Percentiles rank a stretch among this genome's conserved stretches.
Conservation (phyloP, 768 basidiomycete species). For the Mycena vitilis region DNA sequence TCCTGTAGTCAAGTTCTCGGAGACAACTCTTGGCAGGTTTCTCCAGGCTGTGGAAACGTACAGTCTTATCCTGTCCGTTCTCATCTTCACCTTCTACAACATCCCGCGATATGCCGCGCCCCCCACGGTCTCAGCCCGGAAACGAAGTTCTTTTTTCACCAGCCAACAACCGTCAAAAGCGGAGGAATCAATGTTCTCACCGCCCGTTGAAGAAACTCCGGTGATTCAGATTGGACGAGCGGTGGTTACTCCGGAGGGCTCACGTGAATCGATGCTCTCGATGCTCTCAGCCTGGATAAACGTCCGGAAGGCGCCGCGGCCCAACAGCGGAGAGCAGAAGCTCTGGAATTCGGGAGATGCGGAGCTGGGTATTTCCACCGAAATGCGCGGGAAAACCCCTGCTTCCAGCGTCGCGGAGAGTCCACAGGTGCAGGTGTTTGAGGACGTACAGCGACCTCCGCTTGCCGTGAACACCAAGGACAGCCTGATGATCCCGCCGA, state of each 20-base stretch:
- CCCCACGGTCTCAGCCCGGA: slow-evolving; percentile 16
- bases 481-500: slow-evolving; percentile 6
- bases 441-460: slow-evolving; percentile 22
- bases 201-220: slow-evolving; percentile 16
- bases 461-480: slow-evolving; percentile 17
- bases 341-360: slow-evolving; percentile 47
- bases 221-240: slow-evolving; percentile 24
- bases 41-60: slow-evolving; percentile 73
- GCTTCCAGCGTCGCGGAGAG: slow-evolving; percentile 8
- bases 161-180: slow-evolving; percentile 32
- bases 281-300: slow-evolving; percentile 55
- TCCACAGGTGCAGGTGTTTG: slow-evolving; percentile 19
- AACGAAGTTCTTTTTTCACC: slow-evolving; percentile 36
- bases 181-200: slow-evolving; percentile 42
- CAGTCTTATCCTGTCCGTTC: slow-evolving; percentile 67
- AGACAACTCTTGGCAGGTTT: slow-evolving; percentile 76
- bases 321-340: slow-evolving; percentile 42
- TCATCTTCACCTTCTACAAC: slow-evolving; percentile 57
- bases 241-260: slow-evolving; percentile 21
- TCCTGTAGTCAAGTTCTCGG: slow-evolving; percentile 71
- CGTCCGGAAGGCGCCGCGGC: slow-evolving; percentile 43
- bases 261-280: slow-evolving; percentile 37
- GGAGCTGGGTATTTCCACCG: slow-evolving; percentile 42
- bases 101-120: slow-evolving; percentile 26
- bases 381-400: slow-evolving; percentile 15